Conservation (phyloP, 2,329 filamentous ascomycete genomes). For the Aureobasidium subglaciale region DNA sequence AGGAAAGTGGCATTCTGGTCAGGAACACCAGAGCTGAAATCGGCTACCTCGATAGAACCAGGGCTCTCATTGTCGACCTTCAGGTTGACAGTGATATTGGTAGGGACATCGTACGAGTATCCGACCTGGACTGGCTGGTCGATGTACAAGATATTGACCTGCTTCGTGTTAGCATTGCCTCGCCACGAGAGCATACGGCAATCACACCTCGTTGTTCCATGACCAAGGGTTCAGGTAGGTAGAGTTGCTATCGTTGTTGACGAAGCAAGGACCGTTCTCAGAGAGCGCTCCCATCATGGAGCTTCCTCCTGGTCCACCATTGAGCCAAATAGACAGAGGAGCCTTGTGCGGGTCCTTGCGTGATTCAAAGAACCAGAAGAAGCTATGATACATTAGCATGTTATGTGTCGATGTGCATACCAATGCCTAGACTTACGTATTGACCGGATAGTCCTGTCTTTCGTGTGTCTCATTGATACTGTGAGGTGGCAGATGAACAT, state of each 20-base stretch:
- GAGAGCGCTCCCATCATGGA: conserved; percentile 43
- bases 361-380: conserved; percentile 58
- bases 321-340: conserved; percentile 51
- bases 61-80: conserved; percentile 8
- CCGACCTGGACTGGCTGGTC: conserved; percentile 56
- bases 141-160: conserved; percentile 50
- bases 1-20: conserved; percentile 26
- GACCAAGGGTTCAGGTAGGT: conserved; percentile 50
- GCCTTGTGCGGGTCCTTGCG: conserved; percentile 47
- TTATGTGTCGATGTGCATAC: conserved; percentile 23
- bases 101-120: conserved; percentile 33
- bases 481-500: conserved; percentile 25
- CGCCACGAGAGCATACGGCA: neutral
- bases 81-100: conserved; percentile 26
- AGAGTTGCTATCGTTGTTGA: conserved; percentile 47
- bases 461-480: conserved; percentile 21
- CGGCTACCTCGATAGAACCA: conserved; percentile 17
- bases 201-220: conserved; percentile 44
- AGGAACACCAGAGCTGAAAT: conserved; percentile 31
- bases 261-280: conserved; percentile 49
- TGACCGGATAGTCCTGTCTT: conserved; percentile 22
- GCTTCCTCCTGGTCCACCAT: conserved; percentile 50
- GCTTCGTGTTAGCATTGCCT: neutral
- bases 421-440: conserved; percentile 22
- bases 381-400: conserved; percentile 29